Evolutionary conservation across 2,329 filamentous ascomycete species (phyloP).

Genomic region (Xylariaceae sp.): DNA sequence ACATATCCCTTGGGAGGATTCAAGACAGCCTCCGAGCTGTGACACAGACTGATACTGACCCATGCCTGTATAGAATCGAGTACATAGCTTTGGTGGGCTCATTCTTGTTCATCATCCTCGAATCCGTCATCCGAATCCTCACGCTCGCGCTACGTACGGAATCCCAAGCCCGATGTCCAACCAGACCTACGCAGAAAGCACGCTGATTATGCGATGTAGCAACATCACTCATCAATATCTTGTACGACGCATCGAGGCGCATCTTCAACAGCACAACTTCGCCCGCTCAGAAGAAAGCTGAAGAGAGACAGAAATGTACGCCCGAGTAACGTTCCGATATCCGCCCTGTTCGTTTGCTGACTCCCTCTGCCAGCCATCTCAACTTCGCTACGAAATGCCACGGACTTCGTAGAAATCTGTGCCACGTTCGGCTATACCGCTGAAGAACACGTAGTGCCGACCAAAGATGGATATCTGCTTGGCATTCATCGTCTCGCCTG

Average conservation of each 20-base stretch:
- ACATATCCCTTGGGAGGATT: neutral
- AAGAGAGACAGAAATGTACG: conserved; percentile 62
- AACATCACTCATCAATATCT: conserved; percentile 73
- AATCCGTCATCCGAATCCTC: conserved; percentile 77
- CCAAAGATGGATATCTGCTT: conserved; percentile 86
- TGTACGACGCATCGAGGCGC: conserved; percentile 75
- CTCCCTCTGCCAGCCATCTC: conserved; percentile 59
- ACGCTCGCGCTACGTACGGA: conserved; percentile 80
- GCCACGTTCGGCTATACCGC: conserved; percentile 86
- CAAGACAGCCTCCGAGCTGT: neutral
- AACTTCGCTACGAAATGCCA: conserved; percentile 74
- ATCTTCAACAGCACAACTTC: conserved; percentile 78
- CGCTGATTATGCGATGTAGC: conserved; percentile 45
- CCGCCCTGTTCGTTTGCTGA: conserved; percentile 56
- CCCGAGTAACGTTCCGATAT: conserved; percentile 17
- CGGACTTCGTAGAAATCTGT: conserved; percentile 94
- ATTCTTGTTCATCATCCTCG: conserved; percentile 75
- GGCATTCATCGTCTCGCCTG: conserved; percentile 85
- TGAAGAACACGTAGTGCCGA: conserved; percentile 95
- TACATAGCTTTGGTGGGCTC: conserved; percentile 84
- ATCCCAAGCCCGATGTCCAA: conserved; percentile 2
- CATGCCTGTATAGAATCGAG: conserved; percentile 57
- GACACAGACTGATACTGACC: conserved; percentile 11
- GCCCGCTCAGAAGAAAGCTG: conserved; percentile 62
- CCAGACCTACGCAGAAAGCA: neutral